phyloP scores from a whole-genome alignment of 106 monocot species.

The Posidonia australis region DNA sequence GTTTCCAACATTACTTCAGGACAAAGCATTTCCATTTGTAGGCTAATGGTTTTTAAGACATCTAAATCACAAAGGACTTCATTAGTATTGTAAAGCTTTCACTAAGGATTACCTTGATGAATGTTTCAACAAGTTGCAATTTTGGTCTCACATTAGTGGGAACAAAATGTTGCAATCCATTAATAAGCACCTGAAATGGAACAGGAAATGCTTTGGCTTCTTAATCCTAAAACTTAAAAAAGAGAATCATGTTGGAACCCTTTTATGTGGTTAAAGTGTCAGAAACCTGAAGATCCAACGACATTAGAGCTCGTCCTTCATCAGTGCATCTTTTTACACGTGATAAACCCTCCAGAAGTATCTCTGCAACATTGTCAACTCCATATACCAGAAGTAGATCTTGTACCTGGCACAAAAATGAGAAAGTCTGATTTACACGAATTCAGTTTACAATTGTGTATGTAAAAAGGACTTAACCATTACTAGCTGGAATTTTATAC shows the following conservation, averaged over 20 bases:
- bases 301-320: slow-evolving; percentile 95
- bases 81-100: neutral
- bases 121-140: slow-evolving; percentile 75
- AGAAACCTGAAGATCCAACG: slow-evolving; percentile 87
- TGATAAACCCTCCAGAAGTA: slow-evolving; percentile 82
- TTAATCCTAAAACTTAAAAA: neutral
- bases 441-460: too few species aligned
- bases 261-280: neutral
- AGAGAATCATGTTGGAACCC: neutral
- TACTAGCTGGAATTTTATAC: too few species aligned
- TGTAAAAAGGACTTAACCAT: too few species aligned
- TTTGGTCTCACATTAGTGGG: slow-evolving; percentile 67
- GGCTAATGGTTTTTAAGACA: too few species aligned
- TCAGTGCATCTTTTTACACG: slow-evolving; percentile 91
- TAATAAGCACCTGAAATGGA: slow-evolving; percentile 81
- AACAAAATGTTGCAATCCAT: slow-evolving; percentile 77
- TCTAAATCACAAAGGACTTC: too few species aligned
- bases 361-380: slow-evolving; percentile 74
- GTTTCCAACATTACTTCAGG: neutral
- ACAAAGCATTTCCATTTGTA: neutral
- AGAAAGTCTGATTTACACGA: neutral
- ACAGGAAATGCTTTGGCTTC: neutral
- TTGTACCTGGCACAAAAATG: slow-evolving; percentile 49
- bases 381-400: slow-evolving; percentile 73
- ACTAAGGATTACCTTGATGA: slow-evolving; percentile 64